Conservation (phyloP, 140 eudicot genomes). For the Bidens hawaiensis region DNA sequence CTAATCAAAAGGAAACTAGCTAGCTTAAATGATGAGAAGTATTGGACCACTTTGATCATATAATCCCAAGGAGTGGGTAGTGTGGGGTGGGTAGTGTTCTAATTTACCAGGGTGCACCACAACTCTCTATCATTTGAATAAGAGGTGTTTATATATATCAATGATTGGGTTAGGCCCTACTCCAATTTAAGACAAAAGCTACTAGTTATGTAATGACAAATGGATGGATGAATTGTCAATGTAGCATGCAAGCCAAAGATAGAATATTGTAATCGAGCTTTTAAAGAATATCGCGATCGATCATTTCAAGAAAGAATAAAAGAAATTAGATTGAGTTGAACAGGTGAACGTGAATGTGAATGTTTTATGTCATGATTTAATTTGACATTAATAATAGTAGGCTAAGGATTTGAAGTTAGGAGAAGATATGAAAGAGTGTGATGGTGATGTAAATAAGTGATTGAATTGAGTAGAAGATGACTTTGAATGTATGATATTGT, state of each 20-base stretch:
- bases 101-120: slow-evolving; percentile 26
- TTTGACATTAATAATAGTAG: background rate
- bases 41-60: slow-evolving; percentile 30
- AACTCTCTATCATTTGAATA: slow-evolving; percentile 24
- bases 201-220: slow-evolving; percentile 15
- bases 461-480: too few relatives aligned
- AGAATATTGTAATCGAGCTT: too few relatives aligned
- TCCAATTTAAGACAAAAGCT: slow-evolving; percentile 12
- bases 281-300: too few relatives aligned
- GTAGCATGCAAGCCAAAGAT: slow-evolving; percentile 20
- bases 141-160: slow-evolving; percentile 22
- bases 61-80: slow-evolving; percentile 7
- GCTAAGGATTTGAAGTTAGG: background rate
- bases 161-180: slow-evolving; percentile 34
- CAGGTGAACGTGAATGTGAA: too few relatives aligned
- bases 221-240: slow-evolving; percentile 15
- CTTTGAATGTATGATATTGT: too few relatives aligned
- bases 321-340: background rate
- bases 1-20: background rate
- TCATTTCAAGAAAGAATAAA: background rate
- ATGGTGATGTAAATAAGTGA: too few relatives aligned
- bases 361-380: slow-evolving; percentile 1
- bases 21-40: slow-evolving; percentile 13
- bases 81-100: slow-evolving; percentile 3
- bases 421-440: too few relatives aligned